These are phyloP conservation scores for Jatropha curcas DNA, from an alignment of 345 rosid genomes.

Conservation along the genomic window DNA sequence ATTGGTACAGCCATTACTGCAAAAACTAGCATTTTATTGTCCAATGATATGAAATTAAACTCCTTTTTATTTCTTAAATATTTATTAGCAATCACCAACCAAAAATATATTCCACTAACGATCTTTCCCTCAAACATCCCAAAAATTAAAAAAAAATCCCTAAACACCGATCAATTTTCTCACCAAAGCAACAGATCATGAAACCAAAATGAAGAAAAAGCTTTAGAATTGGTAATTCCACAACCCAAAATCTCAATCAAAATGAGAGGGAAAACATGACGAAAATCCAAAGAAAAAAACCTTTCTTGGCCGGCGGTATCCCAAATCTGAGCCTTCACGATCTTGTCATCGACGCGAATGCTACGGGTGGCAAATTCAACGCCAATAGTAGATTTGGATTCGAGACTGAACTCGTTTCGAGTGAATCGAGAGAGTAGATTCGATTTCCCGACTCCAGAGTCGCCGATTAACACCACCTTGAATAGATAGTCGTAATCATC, in stretches of 20 bases:
- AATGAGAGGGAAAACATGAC: not conserved
- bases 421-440: slow-evolving; percentile 75
- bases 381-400: slow-evolving; percentile 82
- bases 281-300: slow-evolving; percentile 25
- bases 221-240: not conserved
- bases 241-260: not conserved
- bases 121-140: too few species aligned
- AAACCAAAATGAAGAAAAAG: not conserved
- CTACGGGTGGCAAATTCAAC: slow-evolving; percentile 87
- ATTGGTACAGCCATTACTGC: not conserved
- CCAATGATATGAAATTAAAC: not conserved
- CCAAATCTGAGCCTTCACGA: slow-evolving; percentile 91
- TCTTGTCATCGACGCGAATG: slow-evolving; percentile 69
- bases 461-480: slow-evolving; percentile 76
- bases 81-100: not conserved
- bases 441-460: slow-evolving; percentile 84
- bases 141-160: not conserved
- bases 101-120: too few species aligned
- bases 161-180: not conserved
- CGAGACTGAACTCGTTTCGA: slow-evolving; percentile 76
- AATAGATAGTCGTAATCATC: slow-evolving; percentile 84
- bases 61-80: not conserved
- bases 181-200: not conserved
- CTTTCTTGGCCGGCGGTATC: slow-evolving; percentile 89
- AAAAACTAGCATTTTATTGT: not conserved